phyloP scores from a whole-genome alignment of 2,329 filamentous ascomycete species.

The Alternaria sp. region DNA sequence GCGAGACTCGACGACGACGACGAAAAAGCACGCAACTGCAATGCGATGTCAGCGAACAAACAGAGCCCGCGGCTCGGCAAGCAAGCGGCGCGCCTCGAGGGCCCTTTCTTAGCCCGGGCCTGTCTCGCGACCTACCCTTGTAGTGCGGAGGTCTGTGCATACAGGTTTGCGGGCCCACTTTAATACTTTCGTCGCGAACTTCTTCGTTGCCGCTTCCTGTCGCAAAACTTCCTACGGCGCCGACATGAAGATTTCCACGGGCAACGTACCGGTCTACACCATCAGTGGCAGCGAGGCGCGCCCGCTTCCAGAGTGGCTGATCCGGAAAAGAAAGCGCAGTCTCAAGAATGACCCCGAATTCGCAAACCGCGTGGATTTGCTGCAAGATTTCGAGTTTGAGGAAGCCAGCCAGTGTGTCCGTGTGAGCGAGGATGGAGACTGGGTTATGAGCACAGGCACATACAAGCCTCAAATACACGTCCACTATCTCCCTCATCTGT shows the following conservation, averaged over 20 bases:
- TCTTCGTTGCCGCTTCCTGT: constrained; percentile 6
- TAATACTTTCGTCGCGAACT: constrained; percentile 15
- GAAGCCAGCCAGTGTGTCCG: constrained; percentile 91
- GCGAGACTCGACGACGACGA: neutral
- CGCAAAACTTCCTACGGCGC: constrained; percentile 18
- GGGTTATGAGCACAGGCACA: constrained; percentile 61
- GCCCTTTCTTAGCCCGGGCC: neutral
- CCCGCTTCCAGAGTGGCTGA: constrained; percentile 94
- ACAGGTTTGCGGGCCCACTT: neutral
- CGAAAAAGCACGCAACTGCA: neutral
- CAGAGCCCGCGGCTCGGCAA: neutral
- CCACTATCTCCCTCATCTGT: constrained; percentile 93
- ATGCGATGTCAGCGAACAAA: neutral
- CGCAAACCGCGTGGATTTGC: constrained; percentile 89
- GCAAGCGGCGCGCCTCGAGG: neutral
- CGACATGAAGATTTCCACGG: constrained; percentile 82
- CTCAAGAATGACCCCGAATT: constrained; percentile 93
- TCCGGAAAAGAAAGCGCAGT: constrained; percentile 82
- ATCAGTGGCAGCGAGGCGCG: constrained; percentile 89
- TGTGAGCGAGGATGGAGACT: constrained; percentile 93
- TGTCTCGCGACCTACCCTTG: neutral
- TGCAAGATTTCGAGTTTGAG: constrained; percentile 98
- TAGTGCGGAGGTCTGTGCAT: neutral
- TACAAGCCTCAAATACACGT: constrained; percentile 81
- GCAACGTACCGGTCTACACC: constrained; percentile 89